Evolutionary conservation across 148 eudicot species (phyloP).

Genomic region (Silene latifolia): DNA sequence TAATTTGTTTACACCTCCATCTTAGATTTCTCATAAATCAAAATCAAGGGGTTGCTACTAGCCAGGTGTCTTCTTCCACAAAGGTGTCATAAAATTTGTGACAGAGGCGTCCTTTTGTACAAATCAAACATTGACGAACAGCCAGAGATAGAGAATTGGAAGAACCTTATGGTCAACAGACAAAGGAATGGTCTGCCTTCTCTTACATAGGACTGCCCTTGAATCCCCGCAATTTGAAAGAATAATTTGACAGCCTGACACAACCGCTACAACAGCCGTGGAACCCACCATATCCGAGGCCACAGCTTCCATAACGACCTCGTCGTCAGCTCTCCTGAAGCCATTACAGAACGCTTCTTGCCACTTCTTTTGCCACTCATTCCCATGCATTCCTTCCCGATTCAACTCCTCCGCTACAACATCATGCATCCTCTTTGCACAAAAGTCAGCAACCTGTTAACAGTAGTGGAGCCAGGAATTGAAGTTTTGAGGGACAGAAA

Average conservation of each 20-base stretch:
- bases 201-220: slow-evolving; percentile 68
- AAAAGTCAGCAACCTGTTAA: slow-evolving; percentile 60
- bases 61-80: background rate
- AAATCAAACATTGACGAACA: background rate
- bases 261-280: slow-evolving; percentile 71
- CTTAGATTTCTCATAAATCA: too few species aligned
- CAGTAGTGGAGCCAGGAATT: background rate
- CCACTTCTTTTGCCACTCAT: slow-evolving; percentile 64
- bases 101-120: background rate
- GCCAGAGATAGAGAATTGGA: slow-evolving; percentile 5
- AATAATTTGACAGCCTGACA: slow-evolving; percentile 77
- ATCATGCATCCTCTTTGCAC: slow-evolving; percentile 62
- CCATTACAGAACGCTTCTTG: slow-evolving; percentile 41
- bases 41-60: background rate
- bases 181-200: slow-evolving; percentile 61
- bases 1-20: too few species aligned
- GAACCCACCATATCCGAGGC: slow-evolving; percentile 71
- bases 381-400: slow-evolving; percentile 23
- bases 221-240: slow-evolving; percentile 83
- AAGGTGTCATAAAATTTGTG: background rate
- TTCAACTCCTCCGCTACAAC: slow-evolving; percentile 58
- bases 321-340: slow-evolving; percentile 50
- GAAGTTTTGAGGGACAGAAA: background rate
- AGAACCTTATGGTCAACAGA: slow-evolving; percentile 79
- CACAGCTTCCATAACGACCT: slow-evolving; percentile 38